Conservation (phyloP, 805 yeast genomes). For the Ogataea pilisensis region DNA sequence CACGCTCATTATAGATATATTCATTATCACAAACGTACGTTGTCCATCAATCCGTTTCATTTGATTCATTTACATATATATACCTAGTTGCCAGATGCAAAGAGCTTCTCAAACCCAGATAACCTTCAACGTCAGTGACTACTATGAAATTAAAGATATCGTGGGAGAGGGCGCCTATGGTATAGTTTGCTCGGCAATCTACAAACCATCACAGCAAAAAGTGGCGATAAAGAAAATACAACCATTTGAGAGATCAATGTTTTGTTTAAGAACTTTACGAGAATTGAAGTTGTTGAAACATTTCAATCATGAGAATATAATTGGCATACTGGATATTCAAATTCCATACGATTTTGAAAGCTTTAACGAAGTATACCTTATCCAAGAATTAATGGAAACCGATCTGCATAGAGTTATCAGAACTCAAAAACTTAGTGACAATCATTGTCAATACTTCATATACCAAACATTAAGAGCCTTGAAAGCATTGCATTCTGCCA, state of each 20-base stretch:
- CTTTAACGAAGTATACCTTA: conserved; percentile 83
- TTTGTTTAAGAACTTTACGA: conserved; percentile 82
- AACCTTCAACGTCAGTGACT: conserved; percentile 81
- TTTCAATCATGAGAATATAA: conserved; percentile 91
- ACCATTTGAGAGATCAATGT: conserved; percentile 86
- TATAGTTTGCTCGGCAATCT: conserved; percentile 84
- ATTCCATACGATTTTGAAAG: conserved; percentile 71
- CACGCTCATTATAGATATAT: too few species aligned
- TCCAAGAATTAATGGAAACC: conserved; percentile 86
- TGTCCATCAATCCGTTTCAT: too few species aligned
- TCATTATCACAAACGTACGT: too few species aligned
- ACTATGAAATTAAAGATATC: conserved; percentile 78
- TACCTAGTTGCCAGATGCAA: too few species aligned
- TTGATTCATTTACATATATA: too few species aligned
- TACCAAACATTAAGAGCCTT: conserved; percentile 89
- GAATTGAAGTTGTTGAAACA: conserved; percentile 86
- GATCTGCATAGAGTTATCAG: conserved; percentile 78
- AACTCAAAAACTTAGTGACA: conserved; percentile 81
- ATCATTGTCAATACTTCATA: conserved; percentile 89
- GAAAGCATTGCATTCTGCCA: conserved; percentile 89
- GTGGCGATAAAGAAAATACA: conserved; percentile 96
- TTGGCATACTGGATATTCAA: conserved; percentile 84
- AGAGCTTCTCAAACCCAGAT: conserved; percentile 26
- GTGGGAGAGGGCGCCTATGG: conserved; percentile 98
- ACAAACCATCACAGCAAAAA: conserved; percentile 76